Conservation (phyloP, 2,329 filamentous ascomycete species). For the Apiospora koreana region DNA sequence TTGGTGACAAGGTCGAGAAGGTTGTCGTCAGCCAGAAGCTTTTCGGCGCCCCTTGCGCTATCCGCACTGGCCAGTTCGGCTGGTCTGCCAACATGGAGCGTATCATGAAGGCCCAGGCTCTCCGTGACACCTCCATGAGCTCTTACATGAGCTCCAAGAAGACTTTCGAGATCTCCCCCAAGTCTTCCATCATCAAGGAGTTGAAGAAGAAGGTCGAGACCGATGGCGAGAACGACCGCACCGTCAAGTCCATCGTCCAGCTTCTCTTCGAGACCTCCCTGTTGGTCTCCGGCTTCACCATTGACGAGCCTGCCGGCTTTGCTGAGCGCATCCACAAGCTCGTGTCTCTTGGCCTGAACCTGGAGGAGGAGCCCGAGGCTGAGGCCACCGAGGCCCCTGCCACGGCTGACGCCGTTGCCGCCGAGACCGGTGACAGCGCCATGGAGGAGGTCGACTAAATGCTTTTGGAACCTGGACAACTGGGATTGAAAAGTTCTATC, state of each 20-base stretch:
- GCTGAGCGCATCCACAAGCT: conserved; percentile 99
- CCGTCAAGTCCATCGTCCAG: conserved; percentile 98
- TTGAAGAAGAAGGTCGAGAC: conserved; percentile 99
- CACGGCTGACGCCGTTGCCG: conserved; percentile 59
- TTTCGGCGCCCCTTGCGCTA: conserved; percentile 89
- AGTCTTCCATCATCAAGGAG: conserved; percentile 97
- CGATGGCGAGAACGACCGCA: conserved; percentile 97
- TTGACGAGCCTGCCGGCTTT: conserved; percentile 97
- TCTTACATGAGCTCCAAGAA: conserved; percentile 99
- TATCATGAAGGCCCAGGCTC: conserved; percentile 99
- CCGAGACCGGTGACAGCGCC: conserved; percentile 79
- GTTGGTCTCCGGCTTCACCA: conserved; percentile 98
- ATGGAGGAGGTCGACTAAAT: conserved; percentile 99
- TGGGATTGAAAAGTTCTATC: conserved; percentile 42
- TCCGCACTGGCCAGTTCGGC: conserved; percentile 99
- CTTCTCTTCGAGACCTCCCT: conserved; percentile 99
- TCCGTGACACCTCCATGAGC: conserved; percentile 99
- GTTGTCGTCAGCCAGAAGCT: conserved; percentile 99
- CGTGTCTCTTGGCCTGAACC: conserved; percentile 94
- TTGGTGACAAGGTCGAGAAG: conserved; percentile 99
- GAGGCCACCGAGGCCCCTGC: conserved; percentile 49
- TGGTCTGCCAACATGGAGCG: conserved; percentile 99
- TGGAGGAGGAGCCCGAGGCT: conserved; percentile 88
- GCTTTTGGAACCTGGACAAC: conserved; percentile 26
- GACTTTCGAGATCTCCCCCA: conserved; percentile 99